phyloP scores from a whole-genome alignment of 2,329 filamentous ascomycete genomes.

The Paecilomyces formosus region DNA sequence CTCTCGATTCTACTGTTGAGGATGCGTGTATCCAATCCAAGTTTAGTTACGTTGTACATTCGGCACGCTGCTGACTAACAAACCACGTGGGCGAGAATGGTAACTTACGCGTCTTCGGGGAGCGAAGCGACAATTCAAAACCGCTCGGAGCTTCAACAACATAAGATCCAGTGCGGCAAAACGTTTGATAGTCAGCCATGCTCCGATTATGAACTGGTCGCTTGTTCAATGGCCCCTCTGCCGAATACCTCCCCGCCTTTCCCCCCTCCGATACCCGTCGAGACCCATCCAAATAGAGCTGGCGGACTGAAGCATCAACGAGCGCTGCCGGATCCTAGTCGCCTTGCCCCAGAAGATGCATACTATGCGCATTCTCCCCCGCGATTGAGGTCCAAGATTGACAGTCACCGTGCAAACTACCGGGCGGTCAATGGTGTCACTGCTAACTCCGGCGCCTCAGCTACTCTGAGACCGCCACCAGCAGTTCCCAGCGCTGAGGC shows the following conservation, averaged over 20 bases:
- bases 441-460: conserved; percentile 32
- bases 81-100: background rate
- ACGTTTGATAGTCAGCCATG: conserved; percentile 14
- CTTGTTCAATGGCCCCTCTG: conserved; percentile 26
- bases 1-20: background rate
- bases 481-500: conserved; percentile 29
- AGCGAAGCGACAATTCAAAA: background rate
- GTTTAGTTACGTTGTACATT: background rate
- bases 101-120: background rate
- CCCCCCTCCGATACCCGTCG: conserved; percentile 39
- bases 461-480: conserved; percentile 35
- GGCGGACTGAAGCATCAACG: conserved; percentile 28
- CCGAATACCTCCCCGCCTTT: conserved; percentile 24
- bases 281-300: conserved; percentile 38
- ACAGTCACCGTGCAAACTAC: conserved; percentile 29
- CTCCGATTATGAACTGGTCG: conserved; percentile 16
- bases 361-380: conserved; percentile 59
- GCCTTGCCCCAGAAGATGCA: conserved; percentile 78
- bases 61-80: background rate
- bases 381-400: conserved; percentile 37
- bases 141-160: background rate
- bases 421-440: conserved; percentile 31
- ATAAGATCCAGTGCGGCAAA: background rate
- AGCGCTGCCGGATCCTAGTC: conserved; percentile 52
- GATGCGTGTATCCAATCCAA: background rate